Base-by-base conservation (phyloP, 2,329 filamentous ascomycete genomes). In the Cladosporium sp. region DNA sequence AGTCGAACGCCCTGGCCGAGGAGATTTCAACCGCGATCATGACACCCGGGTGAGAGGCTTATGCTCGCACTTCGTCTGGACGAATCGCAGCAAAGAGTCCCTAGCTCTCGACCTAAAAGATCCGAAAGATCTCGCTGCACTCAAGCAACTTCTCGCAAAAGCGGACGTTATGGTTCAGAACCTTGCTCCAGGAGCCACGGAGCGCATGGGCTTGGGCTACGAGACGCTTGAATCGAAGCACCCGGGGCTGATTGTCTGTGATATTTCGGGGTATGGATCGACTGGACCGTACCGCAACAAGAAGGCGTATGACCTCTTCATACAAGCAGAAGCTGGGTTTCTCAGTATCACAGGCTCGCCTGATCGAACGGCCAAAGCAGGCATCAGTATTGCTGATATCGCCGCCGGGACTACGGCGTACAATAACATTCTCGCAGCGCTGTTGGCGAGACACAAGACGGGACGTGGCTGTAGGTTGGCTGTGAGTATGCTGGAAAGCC, bases 61-160 rank as follows among this genome's bases (percentile, higher is more conserved):
- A 16, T 76, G 82, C 0, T 85, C 84, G 0, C 83, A 86, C 69
- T 86, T 86, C 65, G 78, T 85, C n/a, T 85, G 84, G 83, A 77
- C 80, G 0, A 86, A 85, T 66, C 79, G 84, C 25, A 83, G 83
- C 7, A 86, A 85, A 62, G 82, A 86, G 70, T 84, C 81, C 57
- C 72, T 85, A 10, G 82, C 82, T 0, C 76, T 85, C 0, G 80
- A 85, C 49, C 68, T 85, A 18, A 85, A 86, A 66, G 69, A 78
- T 13, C 67, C 77, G 0, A 71, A 74, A 6, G 80, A 85, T 53
- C 77, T 84, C 54, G 67, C 71, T 0, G 71, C 82, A 0, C 71
- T 85, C n/a, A 79, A 77, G 71, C 77, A 75, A 14, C 74, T 85
- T 1, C 70, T 85, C 0, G 68, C 70, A 8, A 78, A 77, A 25